Evolutionary conservation across 78 protist species (phyloP).

Genomic region (Dictyostelium intermedium): DNA sequence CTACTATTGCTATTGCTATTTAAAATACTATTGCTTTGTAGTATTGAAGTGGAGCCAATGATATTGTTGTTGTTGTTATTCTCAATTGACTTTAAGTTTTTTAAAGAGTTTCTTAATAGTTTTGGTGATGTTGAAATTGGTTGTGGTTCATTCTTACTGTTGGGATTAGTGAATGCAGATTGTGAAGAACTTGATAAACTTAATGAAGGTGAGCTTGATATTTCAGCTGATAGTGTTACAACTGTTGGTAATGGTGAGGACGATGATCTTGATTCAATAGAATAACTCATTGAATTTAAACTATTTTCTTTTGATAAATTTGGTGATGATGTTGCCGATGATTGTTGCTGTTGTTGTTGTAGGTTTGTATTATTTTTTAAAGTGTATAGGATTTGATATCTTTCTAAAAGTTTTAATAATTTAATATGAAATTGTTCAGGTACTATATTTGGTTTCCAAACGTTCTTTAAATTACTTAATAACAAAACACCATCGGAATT

Average conservation of each 20-base stretch:
- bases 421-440: constrained; percentile 49
- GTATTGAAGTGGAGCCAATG: no score
- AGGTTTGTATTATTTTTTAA: constrained; percentile 25
- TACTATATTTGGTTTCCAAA: constrained; percentile 58
- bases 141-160: background rate
- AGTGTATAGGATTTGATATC: constrained; percentile 26
- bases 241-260: constrained; percentile 22
- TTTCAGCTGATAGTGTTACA: background rate
- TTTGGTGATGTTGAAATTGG: background rate
- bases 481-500: constrained; percentile 18
- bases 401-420: constrained; percentile 35
- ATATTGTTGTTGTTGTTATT: background rate
- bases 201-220: background rate
- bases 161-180: background rate
- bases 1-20: background rate
- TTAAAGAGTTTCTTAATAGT: background rate
- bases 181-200: background rate
- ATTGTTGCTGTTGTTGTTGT: background rate
- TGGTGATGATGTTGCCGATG: background rate
- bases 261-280: background rate
- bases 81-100: background rate
- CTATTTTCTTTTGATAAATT: background rate
- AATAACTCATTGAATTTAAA: background rate
- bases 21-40: constrained; percentile 2
- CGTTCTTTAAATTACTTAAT: background rate